Percentiles rank a stretch among this genome's conserved stretches.
Conservation (phyloP, 1,284 basidiomycete genomes). For the Leccinum pachyderme region DNA sequence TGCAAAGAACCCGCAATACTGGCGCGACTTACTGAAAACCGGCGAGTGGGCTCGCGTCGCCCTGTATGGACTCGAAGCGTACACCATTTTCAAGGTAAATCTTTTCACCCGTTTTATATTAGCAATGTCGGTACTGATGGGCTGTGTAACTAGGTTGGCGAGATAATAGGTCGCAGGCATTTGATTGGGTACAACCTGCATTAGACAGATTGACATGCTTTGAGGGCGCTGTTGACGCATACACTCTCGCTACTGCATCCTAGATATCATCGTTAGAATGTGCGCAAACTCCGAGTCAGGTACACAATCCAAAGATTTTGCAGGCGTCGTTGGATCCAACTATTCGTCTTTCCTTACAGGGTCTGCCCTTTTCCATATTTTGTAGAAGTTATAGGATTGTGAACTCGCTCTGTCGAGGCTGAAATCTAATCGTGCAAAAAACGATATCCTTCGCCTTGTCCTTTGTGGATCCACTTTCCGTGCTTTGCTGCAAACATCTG, state of each 20-base stretch:
- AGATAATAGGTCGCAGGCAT: slow-evolving; percentile 84
- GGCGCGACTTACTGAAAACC: slow-evolving; percentile 64
- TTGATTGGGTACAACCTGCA: slow-evolving; percentile 82
- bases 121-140: slow-evolving; percentile 15
- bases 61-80: slow-evolving; percentile 87
- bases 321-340: neutral
- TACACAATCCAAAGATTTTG: neutral
- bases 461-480: neutral
- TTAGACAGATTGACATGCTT: slow-evolving; percentile 38
- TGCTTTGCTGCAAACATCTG: neutral
- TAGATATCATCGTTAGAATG: slow-evolving; percentile 15
- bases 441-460: neutral
- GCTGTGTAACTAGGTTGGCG: slow-evolving; percentile 63
- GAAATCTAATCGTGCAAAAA: neutral
- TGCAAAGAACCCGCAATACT: slow-evolving; percentile 65
- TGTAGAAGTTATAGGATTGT: neutral
- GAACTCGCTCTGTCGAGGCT: neutral
- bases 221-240: neutral
- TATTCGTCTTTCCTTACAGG: neutral
- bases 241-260: neutral
- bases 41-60: slow-evolving; percentile 81
- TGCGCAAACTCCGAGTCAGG: neutral
- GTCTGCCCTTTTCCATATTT: neutral
- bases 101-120: neutral
- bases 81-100: slow-evolving; percentile 80